Evolutionary conservation across 805 yeast genomes (phyloP).

Genomic region (Metschnikowia similis): DNA sequence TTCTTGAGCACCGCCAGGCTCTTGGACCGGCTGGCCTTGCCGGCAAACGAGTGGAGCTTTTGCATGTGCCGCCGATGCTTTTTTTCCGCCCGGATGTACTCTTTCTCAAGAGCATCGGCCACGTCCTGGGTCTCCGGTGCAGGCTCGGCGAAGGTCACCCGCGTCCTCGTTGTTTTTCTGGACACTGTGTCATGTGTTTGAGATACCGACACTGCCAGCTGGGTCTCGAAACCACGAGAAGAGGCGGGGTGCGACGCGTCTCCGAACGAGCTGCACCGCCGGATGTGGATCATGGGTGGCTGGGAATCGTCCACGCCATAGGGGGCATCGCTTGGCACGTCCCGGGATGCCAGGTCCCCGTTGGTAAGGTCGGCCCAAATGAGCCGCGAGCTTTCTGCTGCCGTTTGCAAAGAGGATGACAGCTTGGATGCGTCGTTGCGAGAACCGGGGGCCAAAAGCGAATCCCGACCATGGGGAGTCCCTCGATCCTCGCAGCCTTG

Average conservation of each 20-base stretch:
- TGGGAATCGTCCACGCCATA: not conserved
- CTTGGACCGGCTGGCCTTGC: conserved; percentile 21
- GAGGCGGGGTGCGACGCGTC: not conserved
- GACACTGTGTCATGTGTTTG: not conserved
- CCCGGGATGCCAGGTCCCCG: too few species aligned
- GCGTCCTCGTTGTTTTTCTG: not conserved
- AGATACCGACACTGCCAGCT: not conserved
- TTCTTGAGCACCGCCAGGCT: conserved; percentile 13
- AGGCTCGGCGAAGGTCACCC: conserved; percentile 19
- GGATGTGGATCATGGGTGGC: not conserved
- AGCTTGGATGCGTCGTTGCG: not conserved
- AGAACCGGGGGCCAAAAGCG: not conserved
- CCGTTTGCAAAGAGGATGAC: not conserved
- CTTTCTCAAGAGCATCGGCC: conserved; percentile 5
- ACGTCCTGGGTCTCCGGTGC: conserved; percentile 19
- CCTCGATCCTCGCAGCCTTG: too few species aligned
- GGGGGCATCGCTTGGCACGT: not conserved
- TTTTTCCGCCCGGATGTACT: conserved; percentile 14
- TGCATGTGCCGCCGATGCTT: conserved; percentile 15
- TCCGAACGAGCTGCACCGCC: not conserved
- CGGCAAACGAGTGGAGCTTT: conserved; percentile 23
- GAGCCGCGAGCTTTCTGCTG: not conserved
- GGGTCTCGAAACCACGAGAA: not conserved
- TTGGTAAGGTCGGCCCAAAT: not conserved
- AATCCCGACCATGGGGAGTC: too few species aligned